A percentile compares a stretch with the other conserved stretches of the same genome.
These are phyloP conservation scores for Rhexocercosporidium sp. DNA, from an alignment of 2,329 filamentous ascomycete genomes.

Conservation along the genomic window DNA sequence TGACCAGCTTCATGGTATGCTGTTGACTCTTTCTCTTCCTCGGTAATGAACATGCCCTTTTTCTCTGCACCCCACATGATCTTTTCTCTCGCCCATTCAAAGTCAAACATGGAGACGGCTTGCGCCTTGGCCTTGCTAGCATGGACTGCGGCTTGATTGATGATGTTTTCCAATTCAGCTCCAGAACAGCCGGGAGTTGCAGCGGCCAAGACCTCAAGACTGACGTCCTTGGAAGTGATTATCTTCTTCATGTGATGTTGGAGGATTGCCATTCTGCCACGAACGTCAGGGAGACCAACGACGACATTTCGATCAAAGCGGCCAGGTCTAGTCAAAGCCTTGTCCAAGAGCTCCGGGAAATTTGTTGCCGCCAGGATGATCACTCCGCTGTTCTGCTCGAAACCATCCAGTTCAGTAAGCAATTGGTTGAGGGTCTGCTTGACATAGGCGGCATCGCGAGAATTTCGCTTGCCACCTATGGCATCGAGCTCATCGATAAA, in stretches of 20 bases:
- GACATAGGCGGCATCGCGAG: conserved; percentile 90
- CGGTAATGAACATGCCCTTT: conserved; percentile 85
- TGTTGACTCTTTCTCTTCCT: conserved; percentile 95
- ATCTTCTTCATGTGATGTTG: conserved; percentile 94
- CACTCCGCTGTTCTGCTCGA: conserved; percentile 91
- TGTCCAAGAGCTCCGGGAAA: conserved; percentile 92
- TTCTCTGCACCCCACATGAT: conserved; percentile 96
- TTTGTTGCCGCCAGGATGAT: conserved; percentile 98
- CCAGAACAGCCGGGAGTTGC: conserved; percentile 92
- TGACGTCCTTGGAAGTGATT: conserved; percentile 78
- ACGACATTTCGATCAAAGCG: conserved; percentile 93
- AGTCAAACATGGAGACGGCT: conserved; percentile 77
- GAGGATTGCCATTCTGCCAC: conserved; percentile 89
- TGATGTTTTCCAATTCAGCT: conserved; percentile 93
- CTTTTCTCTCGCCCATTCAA: conserved; percentile 98
- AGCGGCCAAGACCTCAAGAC: conserved; percentile 81
- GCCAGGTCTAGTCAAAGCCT: conserved; percentile 90
- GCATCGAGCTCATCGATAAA: conserved; percentile 96
- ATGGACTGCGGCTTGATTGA: conserved; percentile 93
- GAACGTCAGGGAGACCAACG: conserved; percentile 89
- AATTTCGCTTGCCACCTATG: conserved; percentile 91
- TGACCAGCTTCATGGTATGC: conserved; percentile 97
- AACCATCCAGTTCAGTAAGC: conserved; percentile 94
- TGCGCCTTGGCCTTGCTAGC: conserved; percentile 86
- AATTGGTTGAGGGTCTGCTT: conserved; percentile 98